These are phyloP conservation scores for Aspergillus awamori DNA, from an alignment of 2,329 filamentous ascomycete species.

Conservation along the genomic window DNA sequence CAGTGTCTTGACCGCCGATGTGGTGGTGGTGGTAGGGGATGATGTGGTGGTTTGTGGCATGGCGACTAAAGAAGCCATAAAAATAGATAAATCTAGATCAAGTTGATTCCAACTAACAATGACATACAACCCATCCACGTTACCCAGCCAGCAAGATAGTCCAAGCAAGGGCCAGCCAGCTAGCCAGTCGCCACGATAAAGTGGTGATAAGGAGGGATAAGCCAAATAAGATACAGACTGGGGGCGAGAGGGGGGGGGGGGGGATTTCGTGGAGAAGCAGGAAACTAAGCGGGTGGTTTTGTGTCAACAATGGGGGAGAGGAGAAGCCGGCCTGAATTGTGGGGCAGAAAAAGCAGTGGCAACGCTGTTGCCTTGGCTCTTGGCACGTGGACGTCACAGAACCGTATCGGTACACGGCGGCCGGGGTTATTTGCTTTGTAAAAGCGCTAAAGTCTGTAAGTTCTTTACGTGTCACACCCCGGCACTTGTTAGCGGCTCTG, in stretches of 20 bases:
- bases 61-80: background rate
- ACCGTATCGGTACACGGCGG: background rate
- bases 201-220: background rate
- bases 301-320: background rate
- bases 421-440: background rate
- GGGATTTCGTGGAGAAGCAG: conserved; percentile 2
- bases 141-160: background rate
- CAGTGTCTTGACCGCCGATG: conserved; percentile 32
- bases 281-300: conserved; percentile 11
- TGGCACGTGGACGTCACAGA: background rate
- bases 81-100: conserved; percentile 3
- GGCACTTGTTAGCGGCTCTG: background rate
- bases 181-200: background rate
- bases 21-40: background rate
- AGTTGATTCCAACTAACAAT: background rate
- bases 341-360: conserved; percentile 21
- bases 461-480: background rate
- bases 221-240: background rate
- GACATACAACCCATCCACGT: background rate
- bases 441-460: too few relatives aligned
- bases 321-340: conserved; percentile 24
- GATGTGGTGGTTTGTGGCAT: conserved; percentile 19
- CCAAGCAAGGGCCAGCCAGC: background rate
- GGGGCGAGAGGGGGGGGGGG: conserved; percentile 14
- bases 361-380: conserved; percentile 11